Evolutionary conservation across 179 eudicot genomes (phyloP).

Genomic region (Amaranthus tricolor): DNA sequence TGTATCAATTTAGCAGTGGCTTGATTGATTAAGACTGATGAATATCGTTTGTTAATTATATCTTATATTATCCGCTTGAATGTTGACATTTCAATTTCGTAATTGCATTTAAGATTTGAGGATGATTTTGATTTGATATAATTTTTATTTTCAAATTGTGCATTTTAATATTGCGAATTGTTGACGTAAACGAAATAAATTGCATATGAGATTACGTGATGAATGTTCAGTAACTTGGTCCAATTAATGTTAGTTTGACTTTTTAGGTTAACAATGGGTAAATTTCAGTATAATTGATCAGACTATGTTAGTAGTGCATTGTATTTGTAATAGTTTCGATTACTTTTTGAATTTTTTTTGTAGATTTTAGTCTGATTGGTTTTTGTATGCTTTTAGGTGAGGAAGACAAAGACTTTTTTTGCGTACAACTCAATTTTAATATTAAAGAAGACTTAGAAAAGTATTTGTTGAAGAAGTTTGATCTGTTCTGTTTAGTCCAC

Average conservation of each 20-base stretch:
- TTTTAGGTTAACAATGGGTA: background rate
- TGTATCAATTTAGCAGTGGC: too few species aligned
- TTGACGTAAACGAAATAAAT: slow-evolving; percentile 10
- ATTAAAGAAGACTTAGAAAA: slow-evolving; percentile 5
- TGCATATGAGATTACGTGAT: background rate
- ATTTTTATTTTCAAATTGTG: background rate
- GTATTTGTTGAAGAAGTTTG: slow-evolving; percentile 21
- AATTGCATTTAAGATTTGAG: background rate
- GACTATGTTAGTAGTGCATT: slow-evolving; percentile 16
- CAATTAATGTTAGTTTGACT: slow-evolving; percentile 25
- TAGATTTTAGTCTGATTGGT: background rate
- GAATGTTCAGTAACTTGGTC: background rate
- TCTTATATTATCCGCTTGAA: background rate
- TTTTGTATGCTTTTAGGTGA: slow-evolving; percentile 32
- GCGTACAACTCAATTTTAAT: background rate
- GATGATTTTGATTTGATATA: background rate
- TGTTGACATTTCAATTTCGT: background rate
- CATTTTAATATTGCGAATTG: background rate
- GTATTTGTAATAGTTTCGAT: slow-evolving; percentile 13
- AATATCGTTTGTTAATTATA: background rate
- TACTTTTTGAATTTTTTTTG: slow-evolving; percentile 8
- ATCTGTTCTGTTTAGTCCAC: slow-evolving; percentile 28
- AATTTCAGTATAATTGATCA: background rate
- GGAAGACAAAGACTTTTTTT: slow-evolving; percentile 28
- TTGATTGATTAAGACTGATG: slow-evolving; percentile 24